These are phyloP conservation scores for Ammopiptanthus mongolicus DNA, from an alignment of 306 rosid genomes.

Conservation along the genomic window DNA sequence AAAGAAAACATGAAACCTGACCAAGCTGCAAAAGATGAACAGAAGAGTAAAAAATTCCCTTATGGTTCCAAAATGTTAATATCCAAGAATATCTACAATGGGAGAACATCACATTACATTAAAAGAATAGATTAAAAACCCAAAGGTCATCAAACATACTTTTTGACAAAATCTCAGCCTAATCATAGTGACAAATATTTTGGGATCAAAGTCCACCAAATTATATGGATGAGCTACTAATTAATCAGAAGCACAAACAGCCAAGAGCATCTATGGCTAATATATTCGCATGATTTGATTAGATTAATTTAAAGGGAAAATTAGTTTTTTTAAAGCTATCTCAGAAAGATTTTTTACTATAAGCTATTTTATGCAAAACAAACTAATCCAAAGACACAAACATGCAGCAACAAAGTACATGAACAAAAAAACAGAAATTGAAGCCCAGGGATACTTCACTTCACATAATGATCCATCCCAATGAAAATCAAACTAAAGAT, in stretches of 20 bases:
- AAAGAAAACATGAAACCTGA: neutral
- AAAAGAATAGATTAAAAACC: neutral
- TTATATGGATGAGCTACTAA: neutral
- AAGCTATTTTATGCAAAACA: too few species aligned
- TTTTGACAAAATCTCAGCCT: neutral
- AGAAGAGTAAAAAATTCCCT: neutral
- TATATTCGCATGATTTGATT: too few species aligned
- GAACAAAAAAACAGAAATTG: neutral
- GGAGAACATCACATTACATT: neutral
- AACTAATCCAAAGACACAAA: neutral
- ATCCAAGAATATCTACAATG: neutral
- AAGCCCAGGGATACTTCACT: neutral
- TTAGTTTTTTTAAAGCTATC: too few species aligned
- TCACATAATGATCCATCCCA: neutral
- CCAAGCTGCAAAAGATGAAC: neutral
- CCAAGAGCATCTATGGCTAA: neutral
- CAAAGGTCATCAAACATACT: neutral
- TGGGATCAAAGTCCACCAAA: neutral
- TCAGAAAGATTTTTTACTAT: too few species aligned
- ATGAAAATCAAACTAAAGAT: neutral
- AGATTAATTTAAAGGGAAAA: too few species aligned
- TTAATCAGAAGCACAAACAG: neutral
- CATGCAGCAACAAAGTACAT: neutral
- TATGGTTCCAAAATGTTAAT: neutral
- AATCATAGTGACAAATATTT: neutral